phyloP scores from a whole-genome alignment of 2,329 filamentous ascomycete genomes.

The Scolecobasidium constrictum region DNA sequence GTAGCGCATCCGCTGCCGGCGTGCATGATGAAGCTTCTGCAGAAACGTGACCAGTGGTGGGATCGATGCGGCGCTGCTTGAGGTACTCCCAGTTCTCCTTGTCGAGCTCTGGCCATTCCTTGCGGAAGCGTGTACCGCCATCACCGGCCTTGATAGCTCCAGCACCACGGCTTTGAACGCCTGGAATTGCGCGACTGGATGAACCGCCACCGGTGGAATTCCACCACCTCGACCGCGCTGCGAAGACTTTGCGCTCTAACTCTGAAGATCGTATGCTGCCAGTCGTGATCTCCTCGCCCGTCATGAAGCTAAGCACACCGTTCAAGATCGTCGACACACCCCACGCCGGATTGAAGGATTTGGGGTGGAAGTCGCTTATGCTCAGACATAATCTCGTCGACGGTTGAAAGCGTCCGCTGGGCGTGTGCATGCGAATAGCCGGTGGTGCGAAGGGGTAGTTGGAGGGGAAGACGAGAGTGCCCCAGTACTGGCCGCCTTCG shows the following conservation, averaged over 20 bases:
- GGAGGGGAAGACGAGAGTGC: constrained; percentile 85
- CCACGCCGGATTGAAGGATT: constrained; percentile 97
- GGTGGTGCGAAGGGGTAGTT: constrained; percentile 97
- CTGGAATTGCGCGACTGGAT: constrained; percentile 37
- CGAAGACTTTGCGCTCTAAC: constrained; percentile 66
- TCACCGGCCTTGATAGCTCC: constrained; percentile 78
- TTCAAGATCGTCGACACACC: constrained; percentile 95
- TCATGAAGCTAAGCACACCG: constrained; percentile 94
- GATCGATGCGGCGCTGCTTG: constrained; percentile 68
- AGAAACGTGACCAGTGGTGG: constrained; percentile 58
- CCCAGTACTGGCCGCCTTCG: constrained; percentile 94
- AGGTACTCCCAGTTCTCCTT: constrained; percentile 90
- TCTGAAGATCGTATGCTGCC: constrained; percentile 72
- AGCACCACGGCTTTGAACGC: constrained; percentile 38
- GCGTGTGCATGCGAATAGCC: constrained; percentile 98
- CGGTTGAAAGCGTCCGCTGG: constrained; percentile 87
- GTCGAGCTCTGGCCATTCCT: constrained; percentile 85
- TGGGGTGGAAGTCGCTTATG: constrained; percentile 96
- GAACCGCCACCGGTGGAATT: constrained; percentile 88
- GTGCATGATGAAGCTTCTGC: constrained; percentile 41
- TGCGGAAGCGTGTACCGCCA: constrained; percentile 78
- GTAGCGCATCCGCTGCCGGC: constrained; percentile 51
- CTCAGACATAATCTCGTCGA: constrained; percentile 86
- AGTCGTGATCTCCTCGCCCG: constrained; percentile 96
- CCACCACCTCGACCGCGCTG: constrained; percentile 81